Evolutionary conservation across 768 basidiomycete genomes (phyloP).

Genomic region (Xerocomellus chrysenteron): DNA sequence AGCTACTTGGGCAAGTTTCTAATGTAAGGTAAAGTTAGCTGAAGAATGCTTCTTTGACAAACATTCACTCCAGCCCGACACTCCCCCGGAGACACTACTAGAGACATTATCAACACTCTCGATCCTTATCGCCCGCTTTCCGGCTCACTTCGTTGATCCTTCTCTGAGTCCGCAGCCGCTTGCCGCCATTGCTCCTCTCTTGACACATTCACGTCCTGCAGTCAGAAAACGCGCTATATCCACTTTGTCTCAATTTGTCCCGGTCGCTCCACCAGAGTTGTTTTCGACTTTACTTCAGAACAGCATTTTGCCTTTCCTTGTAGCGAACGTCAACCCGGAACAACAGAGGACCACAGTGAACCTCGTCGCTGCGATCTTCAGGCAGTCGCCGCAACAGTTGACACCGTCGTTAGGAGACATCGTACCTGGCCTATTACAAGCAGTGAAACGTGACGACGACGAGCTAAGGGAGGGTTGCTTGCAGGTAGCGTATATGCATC

Average conservation of each 20-base stretch:
- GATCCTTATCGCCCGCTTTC: constrained; percentile 85
- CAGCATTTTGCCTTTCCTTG: constrained; percentile 61
- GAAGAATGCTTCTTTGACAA: constrained; percentile 5
- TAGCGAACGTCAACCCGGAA: constrained; percentile 51
- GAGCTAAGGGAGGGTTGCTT: constrained; percentile 79
- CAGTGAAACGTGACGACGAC: constrained; percentile 73
- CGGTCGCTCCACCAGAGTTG: constrained; percentile 60
- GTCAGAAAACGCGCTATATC: constrained; percentile 92
- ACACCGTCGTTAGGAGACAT: constrained; percentile 59
- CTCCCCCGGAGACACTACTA: constrained; percentile 77
- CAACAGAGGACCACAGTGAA: constrained; percentile 78
- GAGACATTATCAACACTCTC: constrained; percentile 85
- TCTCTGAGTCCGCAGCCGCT: constrained; percentile 59
- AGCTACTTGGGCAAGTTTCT: constrained; percentile 74
- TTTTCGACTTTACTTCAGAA: constrained; percentile 60
- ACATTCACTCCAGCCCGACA: constrained; percentile 46
- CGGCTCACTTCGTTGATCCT: constrained; percentile 58
- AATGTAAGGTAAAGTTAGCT: constrained; percentile 48
- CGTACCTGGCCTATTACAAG: constrained; percentile 69
- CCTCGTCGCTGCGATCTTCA: constrained; percentile 76
- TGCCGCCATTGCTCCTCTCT: constrained; percentile 64
- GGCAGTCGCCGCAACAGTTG: constrained; percentile 68
- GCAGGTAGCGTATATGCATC: constrained; percentile 47
- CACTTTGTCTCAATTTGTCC: constrained; percentile 82
- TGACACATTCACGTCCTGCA: constrained; percentile 75